These are phyloP conservation scores for Phalaenopsis aphrodite DNA, from an alignment of 106 monocot genomes.

Conservation along the genomic window DNA sequence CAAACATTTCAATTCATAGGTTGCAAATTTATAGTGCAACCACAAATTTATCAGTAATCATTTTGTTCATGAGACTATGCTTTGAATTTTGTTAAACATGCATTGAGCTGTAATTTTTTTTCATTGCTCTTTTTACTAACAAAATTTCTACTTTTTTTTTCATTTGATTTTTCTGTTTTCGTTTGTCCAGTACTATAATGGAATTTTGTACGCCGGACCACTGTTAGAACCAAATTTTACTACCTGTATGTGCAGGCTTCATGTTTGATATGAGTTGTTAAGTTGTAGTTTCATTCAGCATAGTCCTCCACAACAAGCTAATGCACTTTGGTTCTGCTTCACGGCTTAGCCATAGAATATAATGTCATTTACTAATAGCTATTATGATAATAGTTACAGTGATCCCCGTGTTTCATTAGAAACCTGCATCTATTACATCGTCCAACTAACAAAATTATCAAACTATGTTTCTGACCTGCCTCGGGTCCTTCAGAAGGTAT, in stretches of 20 bases:
- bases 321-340: not conserved
- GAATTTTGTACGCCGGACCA: not conserved
- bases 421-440: not conserved
- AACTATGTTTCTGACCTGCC: not conserved
- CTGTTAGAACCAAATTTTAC: not conserved
- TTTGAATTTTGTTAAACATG: not conserved
- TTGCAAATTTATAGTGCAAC: not conserved
- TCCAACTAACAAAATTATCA: not conserved
- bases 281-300: not conserved
- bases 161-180: not conserved
- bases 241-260: not conserved
- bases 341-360: not conserved
- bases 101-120: not conserved
- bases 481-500: not conserved
- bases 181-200: not conserved
- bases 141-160: not conserved
- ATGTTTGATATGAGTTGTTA: not conserved
- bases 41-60: not conserved
- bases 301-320: not conserved
- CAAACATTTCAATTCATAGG: not conserved
- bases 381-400: not conserved
- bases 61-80: not conserved
- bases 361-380: not conserved
- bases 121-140: not conserved
- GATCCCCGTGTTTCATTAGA: not conserved